These are phyloP conservation scores for Skeletonema menzelii DNA, from an alignment of 108 stramenopile species.

Conservation along the genomic window DNA sequence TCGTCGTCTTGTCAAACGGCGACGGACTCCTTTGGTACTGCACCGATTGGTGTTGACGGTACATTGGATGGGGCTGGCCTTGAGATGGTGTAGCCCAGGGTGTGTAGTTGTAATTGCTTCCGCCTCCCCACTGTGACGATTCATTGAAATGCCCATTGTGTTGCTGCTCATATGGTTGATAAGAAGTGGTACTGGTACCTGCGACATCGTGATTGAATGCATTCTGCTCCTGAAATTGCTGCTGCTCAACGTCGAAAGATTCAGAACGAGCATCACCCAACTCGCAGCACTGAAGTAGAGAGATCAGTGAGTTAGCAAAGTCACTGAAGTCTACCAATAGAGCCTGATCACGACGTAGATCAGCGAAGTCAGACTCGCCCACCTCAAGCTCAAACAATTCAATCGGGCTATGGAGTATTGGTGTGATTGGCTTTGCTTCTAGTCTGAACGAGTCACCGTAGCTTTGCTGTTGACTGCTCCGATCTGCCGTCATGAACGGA, in stretches of 20 bases:
- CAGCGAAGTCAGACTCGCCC: constrained; percentile 51
- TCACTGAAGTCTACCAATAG: constrained; percentile 50
- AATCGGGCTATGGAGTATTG: constrained; percentile 18
- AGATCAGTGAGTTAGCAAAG: constrained; percentile 49
- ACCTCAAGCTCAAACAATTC: constrained; percentile 52
- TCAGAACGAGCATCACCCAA: constrained; percentile 15
- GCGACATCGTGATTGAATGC: neutral
- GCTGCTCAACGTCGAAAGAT: constrained; percentile 3
- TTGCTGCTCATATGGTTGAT: neutral
- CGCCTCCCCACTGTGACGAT: neutral
- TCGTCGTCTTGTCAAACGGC: constrained; percentile 19
- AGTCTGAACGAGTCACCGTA: neutral
- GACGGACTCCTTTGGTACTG: constrained; percentile 24
- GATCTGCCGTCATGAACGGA: constrained; percentile 35
- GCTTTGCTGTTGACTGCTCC: constrained; percentile 9
- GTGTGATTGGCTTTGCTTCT: neutral
- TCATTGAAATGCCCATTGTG: constrained; percentile 1
- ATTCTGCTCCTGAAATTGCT: constrained; percentile 2
- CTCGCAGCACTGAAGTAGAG: constrained; percentile 43
- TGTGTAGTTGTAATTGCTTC: neutral
- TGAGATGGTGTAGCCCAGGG: constrained; percentile 25
- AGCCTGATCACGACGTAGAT: constrained; percentile 48
- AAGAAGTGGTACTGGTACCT: neutral
- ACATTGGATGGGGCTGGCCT: neutral
- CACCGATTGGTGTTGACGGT: constrained; percentile 2